These are phyloP conservation scores for Inga leiocalycina DNA, from an alignment of 306 rosid species.

Conservation along the genomic window DNA sequence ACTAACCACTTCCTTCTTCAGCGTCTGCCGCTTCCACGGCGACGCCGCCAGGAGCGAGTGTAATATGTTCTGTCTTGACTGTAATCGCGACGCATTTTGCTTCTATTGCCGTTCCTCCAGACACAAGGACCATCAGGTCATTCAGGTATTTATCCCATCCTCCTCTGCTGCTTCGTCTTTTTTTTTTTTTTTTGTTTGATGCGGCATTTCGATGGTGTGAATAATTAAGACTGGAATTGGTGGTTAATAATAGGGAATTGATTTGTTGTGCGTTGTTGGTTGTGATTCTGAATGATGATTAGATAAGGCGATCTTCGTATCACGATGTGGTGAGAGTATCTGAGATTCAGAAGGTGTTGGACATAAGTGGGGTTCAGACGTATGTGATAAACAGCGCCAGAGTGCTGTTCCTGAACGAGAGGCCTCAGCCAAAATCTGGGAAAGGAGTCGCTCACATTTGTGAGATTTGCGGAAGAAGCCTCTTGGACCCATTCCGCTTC, in stretches of 20 bases:
- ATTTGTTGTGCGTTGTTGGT: not conserved
- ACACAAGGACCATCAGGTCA: conserved; percentile 92
- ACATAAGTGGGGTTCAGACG: conserved; percentile 87
- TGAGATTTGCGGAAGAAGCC: conserved; percentile 87
- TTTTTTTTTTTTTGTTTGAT: not conserved
- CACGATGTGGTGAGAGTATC: conserved; percentile 91
- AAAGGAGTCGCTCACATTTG: conserved; percentile 83
- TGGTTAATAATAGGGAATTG: not conserved
- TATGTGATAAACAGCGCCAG: conserved; percentile 93
- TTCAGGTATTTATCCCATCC: conserved; percentile 52
- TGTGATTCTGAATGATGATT: not conserved
- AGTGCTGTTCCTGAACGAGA: conserved; percentile 90
- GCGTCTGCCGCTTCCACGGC: conserved; percentile 68
- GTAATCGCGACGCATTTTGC: conserved; percentile 79
- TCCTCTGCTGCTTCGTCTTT: not conserved
- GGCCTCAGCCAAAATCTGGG: conserved; percentile 91
- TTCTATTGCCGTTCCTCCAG: conserved; percentile 84
- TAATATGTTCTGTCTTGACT: conserved; percentile 91
- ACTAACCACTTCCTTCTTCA: conserved; percentile 71
- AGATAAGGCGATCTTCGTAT: conserved; percentile 94
- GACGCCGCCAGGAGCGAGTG: conserved; percentile 81
- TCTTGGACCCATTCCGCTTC: conserved; percentile 85
- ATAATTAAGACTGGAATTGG: not conserved
- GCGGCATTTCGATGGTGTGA: not conserved
- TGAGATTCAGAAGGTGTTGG: conserved; percentile 75